Base-by-base conservation (phyloP, 2,329 filamentous ascomycete species). In the Penicillium sp. region DNA sequence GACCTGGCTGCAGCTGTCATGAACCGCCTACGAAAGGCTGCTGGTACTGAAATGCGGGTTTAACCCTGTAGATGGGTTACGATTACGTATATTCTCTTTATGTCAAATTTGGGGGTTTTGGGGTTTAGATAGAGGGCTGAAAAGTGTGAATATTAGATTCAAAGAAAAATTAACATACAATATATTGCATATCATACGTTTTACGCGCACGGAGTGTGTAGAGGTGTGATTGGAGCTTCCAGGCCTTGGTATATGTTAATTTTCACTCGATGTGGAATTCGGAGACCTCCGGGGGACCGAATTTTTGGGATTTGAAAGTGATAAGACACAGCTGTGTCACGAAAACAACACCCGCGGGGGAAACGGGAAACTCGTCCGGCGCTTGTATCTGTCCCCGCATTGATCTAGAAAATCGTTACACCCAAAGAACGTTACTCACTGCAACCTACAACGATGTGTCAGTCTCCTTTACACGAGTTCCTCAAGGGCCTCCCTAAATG, bases 1-100 rank as follows among this genome's bases (percentile, higher is more conserved):
- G 89, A 94, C 69, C 87, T 94, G 64, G 91, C 91, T 19, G 90
- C 90, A 25, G 94, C 89, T 25, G 86, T 93, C 62, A 92, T 93
- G 88, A 93, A 93, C 68, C 81, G 89, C 62, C 79, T 93, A 55
- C 83, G 89, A 61, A 93, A 93, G 77, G 89, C 89, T 53, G 89
- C 89, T 36, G 78, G 78, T 45, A 69, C 81, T 68, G 81, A 83
- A 69, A 71, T 81, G 59, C 75, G 77, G 70, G 76, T 78, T 57
- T 76, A 76, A 14, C 9, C 19, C 19, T 46, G 17, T 2, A n/a
- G 70, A 74, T 49, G 26, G 47, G 44, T 53, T 53, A 43, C 19
- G 47, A 53, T 54, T 60, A 48, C 50, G 50, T 22, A 40, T 30
- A 40, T 40, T 31, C 31, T 25, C 19, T 49, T 49, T 28, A 22